These are phyloP conservation scores for Cladophialophora exuberans DNA, from an alignment of 2,329 filamentous ascomycete genomes.

Conservation along the genomic window DNA sequence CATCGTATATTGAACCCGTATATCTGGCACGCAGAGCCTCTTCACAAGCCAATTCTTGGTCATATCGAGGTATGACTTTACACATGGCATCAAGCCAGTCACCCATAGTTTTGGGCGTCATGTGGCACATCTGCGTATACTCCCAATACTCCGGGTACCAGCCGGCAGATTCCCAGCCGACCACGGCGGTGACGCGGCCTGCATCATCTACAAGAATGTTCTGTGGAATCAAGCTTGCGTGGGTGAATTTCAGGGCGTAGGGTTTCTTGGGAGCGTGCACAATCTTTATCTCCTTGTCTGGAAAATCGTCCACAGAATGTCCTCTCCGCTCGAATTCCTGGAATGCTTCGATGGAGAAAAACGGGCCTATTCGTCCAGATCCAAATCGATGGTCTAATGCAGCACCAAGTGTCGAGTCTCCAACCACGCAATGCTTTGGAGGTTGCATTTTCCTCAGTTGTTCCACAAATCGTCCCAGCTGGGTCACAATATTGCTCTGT, in stretches of 20 bases:
- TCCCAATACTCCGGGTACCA: constrained; percentile 40
- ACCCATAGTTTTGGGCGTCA: constrained; percentile 26
- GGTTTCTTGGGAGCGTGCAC: constrained; percentile 28
- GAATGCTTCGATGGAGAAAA: constrained; percentile 32
- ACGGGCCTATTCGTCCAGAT: constrained; percentile 29
- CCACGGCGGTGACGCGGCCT: constrained; percentile 34
- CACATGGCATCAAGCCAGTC: constrained; percentile 33
- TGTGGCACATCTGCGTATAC: constrained; percentile 36
- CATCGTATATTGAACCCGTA: constrained; percentile 29
- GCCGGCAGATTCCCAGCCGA: constrained; percentile 38
- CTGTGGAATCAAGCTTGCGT: constrained; percentile 35
- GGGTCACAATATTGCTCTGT: constrained; percentile 31
- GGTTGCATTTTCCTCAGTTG: constrained; percentile 34
- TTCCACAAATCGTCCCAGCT: constrained; percentile 33
- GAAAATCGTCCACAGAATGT: constrained; percentile 28
- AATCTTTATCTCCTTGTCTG: constrained; percentile 28
- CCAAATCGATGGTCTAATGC: constrained; percentile 34
- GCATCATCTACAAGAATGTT: constrained; percentile 37
- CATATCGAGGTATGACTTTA: constrained; percentile 28
- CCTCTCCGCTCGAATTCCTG: constrained; percentile 33
- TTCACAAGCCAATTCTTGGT: constrained; percentile 31
- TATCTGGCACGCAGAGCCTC: constrained; percentile 28
- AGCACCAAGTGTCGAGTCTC: constrained; percentile 32
- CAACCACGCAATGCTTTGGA: constrained; percentile 33
- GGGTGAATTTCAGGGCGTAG: constrained; percentile 37